Evolutionary conservation across 495 filamentous ascomycete species (phyloP), one percentile per base, ranked within the genome.

Genomic region (Aspergillus sparsus): DNA sequence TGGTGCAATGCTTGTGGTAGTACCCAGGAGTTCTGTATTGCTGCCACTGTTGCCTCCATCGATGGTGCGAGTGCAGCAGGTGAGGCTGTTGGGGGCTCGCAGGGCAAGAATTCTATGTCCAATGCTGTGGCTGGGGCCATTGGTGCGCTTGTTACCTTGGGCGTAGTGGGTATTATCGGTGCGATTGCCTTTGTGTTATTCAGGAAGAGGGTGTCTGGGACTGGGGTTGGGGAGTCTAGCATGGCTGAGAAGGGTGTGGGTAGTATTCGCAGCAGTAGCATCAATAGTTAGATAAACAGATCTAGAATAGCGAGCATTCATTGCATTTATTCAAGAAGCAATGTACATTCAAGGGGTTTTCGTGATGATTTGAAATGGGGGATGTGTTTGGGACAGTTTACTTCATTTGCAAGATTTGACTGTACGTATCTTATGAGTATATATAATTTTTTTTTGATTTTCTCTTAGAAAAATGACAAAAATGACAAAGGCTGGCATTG

Each of bases 131-230:
- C 73, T 7, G 86, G 85, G 42, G 83, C 86, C 0, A 83, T 87
- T 71, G 86, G 85, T 16, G 86, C 85, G 8, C 77, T 86, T 68
- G 83, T 87, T 1, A 86, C 84, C 5, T 69, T 88, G 36, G 85
- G 73, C 9, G 77, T 85, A 0, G 37, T 59, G 5, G 57, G 36
- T 32, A 65, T 85, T 10, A 62, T 85, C 53, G 81, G 77, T 2
- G 47, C 77, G 11, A 73, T 80, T 66, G 77, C 72, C 34, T 64
- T 82, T 35, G 68, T 81, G 45, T 67, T 83, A 71, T 53, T 82
- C 36, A 36, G 46, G 47, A 50, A 34, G 46, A 42, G 39, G 27
- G 37, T 36, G 16, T 10, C 15, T 32, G 32, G 13, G 8, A 12
- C 32, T 10, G 9, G 11, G n/a, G 11, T 13, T 21, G 44, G 18